Evolutionary conservation across 805 yeast genomes (phyloP).

Genomic region (Metschnikowia anglica): DNA sequence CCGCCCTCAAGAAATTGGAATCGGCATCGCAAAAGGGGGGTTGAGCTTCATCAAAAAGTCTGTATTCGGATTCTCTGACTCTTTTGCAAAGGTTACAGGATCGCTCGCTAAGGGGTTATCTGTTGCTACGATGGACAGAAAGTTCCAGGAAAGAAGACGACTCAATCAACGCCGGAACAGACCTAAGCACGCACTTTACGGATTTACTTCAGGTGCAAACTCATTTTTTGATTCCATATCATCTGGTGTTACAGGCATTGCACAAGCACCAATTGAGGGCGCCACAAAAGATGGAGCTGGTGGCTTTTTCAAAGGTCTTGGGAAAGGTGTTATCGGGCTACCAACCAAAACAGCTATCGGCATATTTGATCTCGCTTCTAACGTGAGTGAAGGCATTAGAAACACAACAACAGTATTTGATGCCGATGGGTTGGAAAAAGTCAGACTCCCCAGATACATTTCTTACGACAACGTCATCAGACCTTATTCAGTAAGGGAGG

Average conservation of each 20-base stretch:
- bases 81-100: conserved; percentile 89
- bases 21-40: conserved; percentile 95
- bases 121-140: conserved; percentile 81
- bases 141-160: conserved; percentile 80
- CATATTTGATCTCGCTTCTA: conserved; percentile 85
- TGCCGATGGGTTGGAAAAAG: conserved; percentile 69
- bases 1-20: conserved; percentile 93
- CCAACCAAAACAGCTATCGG: conserved; percentile 98
- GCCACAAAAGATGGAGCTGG: conserved; percentile 84
- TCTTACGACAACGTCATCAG: conserved; percentile 69
- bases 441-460: conserved; percentile 78
- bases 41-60: conserved; percentile 90
- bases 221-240: conserved; percentile 84
- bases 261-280: conserved; percentile 87
- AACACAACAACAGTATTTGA: conserved; percentile 91
- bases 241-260: conserved; percentile 88
- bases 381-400: conserved; percentile 89
- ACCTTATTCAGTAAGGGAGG: conserved; percentile 74
- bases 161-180: conserved; percentile 71
- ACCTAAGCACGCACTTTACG: conserved; percentile 82
- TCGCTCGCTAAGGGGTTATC: conserved; percentile 92
- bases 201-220: conserved; percentile 81
- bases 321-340: conserved; percentile 90
- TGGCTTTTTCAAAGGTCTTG: conserved; percentile 92
- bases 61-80: conserved; percentile 91